Conservation (phyloP, 768 basidiomycete genomes). For the Collybia nuda region DNA sequence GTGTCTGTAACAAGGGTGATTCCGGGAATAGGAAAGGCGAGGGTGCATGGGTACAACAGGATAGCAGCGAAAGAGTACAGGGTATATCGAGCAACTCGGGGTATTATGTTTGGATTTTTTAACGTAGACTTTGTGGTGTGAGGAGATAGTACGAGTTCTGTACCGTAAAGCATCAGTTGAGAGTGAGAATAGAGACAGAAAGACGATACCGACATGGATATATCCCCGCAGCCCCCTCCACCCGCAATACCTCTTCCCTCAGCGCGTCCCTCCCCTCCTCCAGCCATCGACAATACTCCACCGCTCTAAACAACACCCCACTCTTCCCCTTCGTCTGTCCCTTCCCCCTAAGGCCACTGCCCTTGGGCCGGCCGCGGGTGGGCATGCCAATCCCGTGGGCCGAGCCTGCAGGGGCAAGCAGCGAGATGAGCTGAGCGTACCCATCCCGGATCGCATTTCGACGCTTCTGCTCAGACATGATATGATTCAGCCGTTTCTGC, state of each 20-base stretch:
- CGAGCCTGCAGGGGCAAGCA: conserved; percentile 77
- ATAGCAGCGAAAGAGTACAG: neutral
- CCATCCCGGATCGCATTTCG: conserved; percentile 90
- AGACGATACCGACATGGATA: conserved; percentile 4
- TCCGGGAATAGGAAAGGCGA: too few species aligned
- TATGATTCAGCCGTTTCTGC: conserved; percentile 89
- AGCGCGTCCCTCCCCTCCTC: conserved; percentile 79
- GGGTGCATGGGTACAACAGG: too few species aligned
- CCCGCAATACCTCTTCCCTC: conserved; percentile 60
- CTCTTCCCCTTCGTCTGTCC: conserved; percentile 84
- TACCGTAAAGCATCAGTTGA: too few species aligned
- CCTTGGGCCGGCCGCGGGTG: conserved; percentile 78
- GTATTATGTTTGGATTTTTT: neutral
- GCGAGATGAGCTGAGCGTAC: conserved; percentile 79
- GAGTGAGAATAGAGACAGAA: neutral
- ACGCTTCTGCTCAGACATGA: conserved; percentile 93
- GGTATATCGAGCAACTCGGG: neutral
- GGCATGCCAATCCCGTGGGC: conserved; percentile 71
- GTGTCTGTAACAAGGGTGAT: too few species aligned
- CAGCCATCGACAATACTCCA: conserved; percentile 84
- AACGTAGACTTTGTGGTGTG: too few species aligned
- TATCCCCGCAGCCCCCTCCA: conserved; percentile 69
- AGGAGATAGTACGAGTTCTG: too few species aligned
- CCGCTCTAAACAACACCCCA: conserved; percentile 83
- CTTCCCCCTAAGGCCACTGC: conserved; percentile 66